Conservation (phyloP, 75 land plant species). For the Pseudotsuga menziesii region DNA sequence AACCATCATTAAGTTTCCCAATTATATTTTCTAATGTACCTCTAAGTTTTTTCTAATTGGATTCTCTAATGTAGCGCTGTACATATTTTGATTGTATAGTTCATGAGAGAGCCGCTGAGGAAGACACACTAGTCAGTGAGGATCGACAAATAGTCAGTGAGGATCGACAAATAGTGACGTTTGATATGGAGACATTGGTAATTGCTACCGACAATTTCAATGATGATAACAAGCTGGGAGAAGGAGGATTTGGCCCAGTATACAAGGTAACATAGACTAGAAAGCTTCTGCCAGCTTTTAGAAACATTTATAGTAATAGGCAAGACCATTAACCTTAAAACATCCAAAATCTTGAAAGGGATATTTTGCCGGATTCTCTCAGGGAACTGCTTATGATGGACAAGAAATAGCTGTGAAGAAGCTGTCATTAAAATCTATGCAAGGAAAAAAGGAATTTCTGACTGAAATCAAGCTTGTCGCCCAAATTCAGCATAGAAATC, state of each 20-base stretch:
- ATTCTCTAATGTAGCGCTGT: too few species aligned
- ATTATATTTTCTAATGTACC: too few species aligned
- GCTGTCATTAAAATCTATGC: conserved; percentile 2
- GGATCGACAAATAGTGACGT: too few species aligned
- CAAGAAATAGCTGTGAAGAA: conserved; percentile 15
- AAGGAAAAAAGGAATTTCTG: conserved; percentile 20
- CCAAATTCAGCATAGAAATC: conserved; percentile 17
- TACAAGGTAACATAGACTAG: conserved; percentile 14
- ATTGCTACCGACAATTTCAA: neutral
- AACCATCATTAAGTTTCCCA: too few species aligned
- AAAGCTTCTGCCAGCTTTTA: too few species aligned
- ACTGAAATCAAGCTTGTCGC: conserved; percentile 18
- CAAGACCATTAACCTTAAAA: too few species aligned
- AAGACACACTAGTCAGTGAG: neutral
- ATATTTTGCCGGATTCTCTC: neutral
- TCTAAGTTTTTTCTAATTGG: too few species aligned
- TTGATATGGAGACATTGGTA: neutral
- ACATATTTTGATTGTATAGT: too few species aligned
- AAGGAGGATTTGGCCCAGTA: conserved; percentile 28
- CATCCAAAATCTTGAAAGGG: neutral
- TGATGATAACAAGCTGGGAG: conserved; percentile 17
- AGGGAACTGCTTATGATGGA: conserved; percentile 14
- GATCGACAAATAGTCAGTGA: too few species aligned
- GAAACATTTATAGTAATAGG: too few species aligned
- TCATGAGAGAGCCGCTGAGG: too few species aligned